Conservation (phyloP, 73 alveolate species). For the Paramecium sexaurelia region DNA sequence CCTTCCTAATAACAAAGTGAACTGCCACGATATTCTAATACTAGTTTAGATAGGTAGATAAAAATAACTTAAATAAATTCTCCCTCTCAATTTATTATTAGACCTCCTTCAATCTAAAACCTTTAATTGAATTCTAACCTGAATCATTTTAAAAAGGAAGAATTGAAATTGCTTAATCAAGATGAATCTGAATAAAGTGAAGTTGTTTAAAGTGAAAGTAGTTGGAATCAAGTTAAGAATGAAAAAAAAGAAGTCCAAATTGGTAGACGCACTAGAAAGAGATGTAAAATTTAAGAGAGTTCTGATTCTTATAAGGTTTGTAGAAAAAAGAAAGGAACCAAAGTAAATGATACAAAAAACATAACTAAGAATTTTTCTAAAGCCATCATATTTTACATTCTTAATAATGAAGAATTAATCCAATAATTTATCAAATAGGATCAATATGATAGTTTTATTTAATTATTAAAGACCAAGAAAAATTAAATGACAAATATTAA, state of each 20-base stretch:
- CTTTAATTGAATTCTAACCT: background rate
- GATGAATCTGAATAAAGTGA: background rate
- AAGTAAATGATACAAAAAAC: conserved; percentile 64
- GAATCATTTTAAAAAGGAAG: background rate
- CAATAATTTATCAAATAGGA: background rate
- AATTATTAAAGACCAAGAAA: background rate
- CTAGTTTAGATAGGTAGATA: background rate
- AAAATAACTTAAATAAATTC: background rate
- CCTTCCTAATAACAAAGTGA: background rate
- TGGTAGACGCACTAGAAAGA: background rate
- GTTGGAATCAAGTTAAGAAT: background rate
- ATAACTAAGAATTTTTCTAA: conserved; percentile 64
- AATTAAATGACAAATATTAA: conserved; percentile 42
- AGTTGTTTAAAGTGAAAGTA: background rate
- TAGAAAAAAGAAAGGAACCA: background rate
- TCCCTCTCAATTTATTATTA: background rate
- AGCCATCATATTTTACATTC: conserved; percentile 61
- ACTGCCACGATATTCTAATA: background rate
- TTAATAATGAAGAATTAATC: background rate
- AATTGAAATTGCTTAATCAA: background rate
- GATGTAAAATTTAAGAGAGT: background rate
- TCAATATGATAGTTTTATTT: background rate
- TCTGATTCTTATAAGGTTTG: background rate
- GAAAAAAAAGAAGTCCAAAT: background rate
- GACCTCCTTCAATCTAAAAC: background rate